Base-by-base conservation (phyloP, 306 rosid genomes). In the Purshia tridentata region DNA sequence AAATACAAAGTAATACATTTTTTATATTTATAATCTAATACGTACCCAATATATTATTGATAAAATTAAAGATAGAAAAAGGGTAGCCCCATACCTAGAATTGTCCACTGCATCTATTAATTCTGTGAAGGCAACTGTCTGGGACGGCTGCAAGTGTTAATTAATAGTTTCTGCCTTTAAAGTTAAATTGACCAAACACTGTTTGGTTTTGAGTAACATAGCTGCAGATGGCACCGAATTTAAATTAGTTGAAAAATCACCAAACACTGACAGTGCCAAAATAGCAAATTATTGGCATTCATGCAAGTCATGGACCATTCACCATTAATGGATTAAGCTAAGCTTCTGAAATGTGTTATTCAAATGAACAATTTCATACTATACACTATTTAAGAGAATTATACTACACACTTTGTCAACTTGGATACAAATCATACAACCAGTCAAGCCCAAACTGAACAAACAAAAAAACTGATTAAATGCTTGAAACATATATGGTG, bases 171-270 rank as follows among this genome's bases (percentile, higher is more conserved):
- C 65, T 67, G 53, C 73, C 46, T 55, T 73, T 50, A 73, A 60
- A 67, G 53, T 40, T n/a, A 29, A 79, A 67, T 67, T 73, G 75
- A 73, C 82, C 78, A 42, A 51, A 46, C 51, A 66, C 57, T 39
- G 46, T 55, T 55, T 15, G 16, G 6, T 20, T n/a, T 58, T 47
- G 54, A 20, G 58, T 15, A n/a, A 60, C 8, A 14, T 20, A 13
- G 63, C 13, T 29, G 35, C n/a, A n/a, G n/a, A 29, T 29, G 35
- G 35, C 35, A 29, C 35, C 35, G 2, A 29, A 29, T 29, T 29
- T 29, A 29, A 29, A 29, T 1, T 29, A 29, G 2, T 29, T 29
- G 35, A 29, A 29, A 29, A 29, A 29, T 29, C 35, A 29, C 35
- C 35, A 29, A 29, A 29, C 35, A 29, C 35, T 29, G 2, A 29